phyloP scores from a whole-genome alignment of 2,329 filamentous ascomycete genomes.

The Xylariaceae sp. region DNA sequence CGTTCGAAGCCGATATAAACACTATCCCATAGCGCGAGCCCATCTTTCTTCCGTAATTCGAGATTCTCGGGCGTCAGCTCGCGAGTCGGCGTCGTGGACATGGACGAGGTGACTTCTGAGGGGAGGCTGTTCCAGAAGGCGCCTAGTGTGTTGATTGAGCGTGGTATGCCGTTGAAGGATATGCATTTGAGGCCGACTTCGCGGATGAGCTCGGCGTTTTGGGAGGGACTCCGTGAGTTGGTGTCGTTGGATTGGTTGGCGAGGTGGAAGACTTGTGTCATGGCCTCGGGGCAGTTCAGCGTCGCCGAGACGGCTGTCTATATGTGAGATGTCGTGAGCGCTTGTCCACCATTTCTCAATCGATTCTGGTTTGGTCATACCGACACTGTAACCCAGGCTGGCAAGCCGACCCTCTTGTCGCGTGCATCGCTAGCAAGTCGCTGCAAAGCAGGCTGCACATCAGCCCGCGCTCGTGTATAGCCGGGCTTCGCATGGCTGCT shows the following conservation, averaged over 20 bases:
- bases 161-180: conserved; percentile 77
- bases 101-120: conserved; percentile 45
- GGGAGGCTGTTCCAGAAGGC: conserved; percentile 67
- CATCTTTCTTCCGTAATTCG: conserved; percentile 53
- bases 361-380: conserved; percentile 16
- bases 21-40: conserved; percentile 68
- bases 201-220: conserved; percentile 68
- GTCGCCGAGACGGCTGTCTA: conserved; percentile 81
- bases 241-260: conserved; percentile 33
- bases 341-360: too few relatives aligned
- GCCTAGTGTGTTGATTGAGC: conserved; percentile 78
- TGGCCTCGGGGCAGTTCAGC: conserved; percentile 78
- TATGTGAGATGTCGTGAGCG: not conserved
- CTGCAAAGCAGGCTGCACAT: conserved; percentile 63
- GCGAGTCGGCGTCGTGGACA: conserved; percentile 59
- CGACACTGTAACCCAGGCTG: conserved; percentile 35
- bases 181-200: conserved; percentile 76
- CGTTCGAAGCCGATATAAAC: conserved; percentile 73
- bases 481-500: conserved; percentile 65
- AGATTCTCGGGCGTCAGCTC: conserved; percentile 52
- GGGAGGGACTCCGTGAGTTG: conserved; percentile 34
- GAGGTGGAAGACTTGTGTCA: conserved; percentile 59
- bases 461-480: conserved; percentile 60
- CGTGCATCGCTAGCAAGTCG: conserved; percentile 62
- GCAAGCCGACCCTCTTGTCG: conserved; percentile 43